Evolutionary conservation across 768 basidiomycete genomes (phyloP), one percentile per base, ranked within the genome.

Genomic region (Chalciporus pseudorubinellus): DNA sequence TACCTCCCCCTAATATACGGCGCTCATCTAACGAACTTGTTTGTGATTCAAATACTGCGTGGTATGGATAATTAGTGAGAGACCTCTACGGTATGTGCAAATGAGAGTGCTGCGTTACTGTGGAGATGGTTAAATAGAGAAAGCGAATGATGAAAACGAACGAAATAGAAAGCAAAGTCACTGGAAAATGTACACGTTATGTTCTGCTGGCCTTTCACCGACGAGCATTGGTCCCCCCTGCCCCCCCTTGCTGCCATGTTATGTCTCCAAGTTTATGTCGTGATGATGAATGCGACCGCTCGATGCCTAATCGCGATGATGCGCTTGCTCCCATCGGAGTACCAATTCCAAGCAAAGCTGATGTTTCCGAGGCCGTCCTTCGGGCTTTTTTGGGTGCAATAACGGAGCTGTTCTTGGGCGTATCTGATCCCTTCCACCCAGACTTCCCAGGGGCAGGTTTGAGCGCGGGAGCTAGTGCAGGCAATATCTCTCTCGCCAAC

Each of bases 401-500:
- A 40, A 67, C 63, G 33, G 66, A 61, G 42, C 55, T 69, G 33
- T 58, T 64, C 63, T 72, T 74, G 26, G 75, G 70, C 21, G 70
- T 70, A 22, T 75, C 73, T 38, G 60, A 39, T 13, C 71, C 70
- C 40, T 63, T 73, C 39, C 57, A 31, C 33, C 55, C 56, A n/a
- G 53, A 53, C 44, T 68, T 74, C 19, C 66, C 58, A 4, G 60
- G 59, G 0, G 70, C 72, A 11, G 87, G 87, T 63, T 76, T 82
- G 59, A 91, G 68, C 6, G 79, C 89, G 3, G 90, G 89, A 33
- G 80, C 80, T 39, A 93, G 76, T 0, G 84, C 78, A 0, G 91
- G 91, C 20, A 91, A 74, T 52, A 93, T 91, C 69, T 93, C 91
- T 59, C 87, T 78, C 18, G 92, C 92, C 40, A 97, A 70, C 67